These are phyloP conservation scores for Globisporangium megalacanthum DNA, from an alignment of 352 stramenopile genomes.

Conservation along the genomic window DNA sequence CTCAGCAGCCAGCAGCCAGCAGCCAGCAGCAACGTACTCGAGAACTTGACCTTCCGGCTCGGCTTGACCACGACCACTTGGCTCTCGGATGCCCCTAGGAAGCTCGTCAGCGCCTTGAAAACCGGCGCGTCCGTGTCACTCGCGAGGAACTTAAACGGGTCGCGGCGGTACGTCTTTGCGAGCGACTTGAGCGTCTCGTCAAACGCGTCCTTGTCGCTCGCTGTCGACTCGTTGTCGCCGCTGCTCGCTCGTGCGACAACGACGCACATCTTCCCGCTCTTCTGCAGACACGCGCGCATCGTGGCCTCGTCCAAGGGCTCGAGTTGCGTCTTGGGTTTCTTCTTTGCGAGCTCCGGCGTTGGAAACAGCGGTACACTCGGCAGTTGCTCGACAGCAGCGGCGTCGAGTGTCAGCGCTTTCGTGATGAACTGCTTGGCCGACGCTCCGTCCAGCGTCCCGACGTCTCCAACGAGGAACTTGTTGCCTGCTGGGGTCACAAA, in stretches of 20 bases:
- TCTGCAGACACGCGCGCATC: conserved; percentile 34
- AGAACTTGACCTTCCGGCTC: conserved; percentile 55
- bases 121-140: conserved; percentile 23
- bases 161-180: conserved; percentile 74
- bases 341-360: conserved; percentile 61
- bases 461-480: conserved; percentile 38
- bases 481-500: conserved; percentile 44
- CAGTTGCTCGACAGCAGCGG: conserved; percentile 22
- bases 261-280: conserved; percentile 72
- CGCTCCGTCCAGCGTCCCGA: conserved; percentile 30
- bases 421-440: conserved; percentile 57
- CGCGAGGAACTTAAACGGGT: conserved; percentile 61
- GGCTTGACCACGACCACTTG: conserved; percentile 55
- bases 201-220: background rate
- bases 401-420: conserved; percentile 28
- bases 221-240: background rate
- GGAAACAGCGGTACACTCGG: conserved; percentile 50
- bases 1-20: background rate
- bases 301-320: conserved; percentile 29
- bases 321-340: conserved; percentile 52
- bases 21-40: conserved; percentile 25
- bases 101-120: conserved; percentile 35
- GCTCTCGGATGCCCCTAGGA: conserved; percentile 22
- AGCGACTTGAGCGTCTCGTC: conserved; percentile 40
- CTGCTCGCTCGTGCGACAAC: conserved; percentile 31